Conservation (phyloP, 345 rosid species). For the Salix caprea region DNA sequence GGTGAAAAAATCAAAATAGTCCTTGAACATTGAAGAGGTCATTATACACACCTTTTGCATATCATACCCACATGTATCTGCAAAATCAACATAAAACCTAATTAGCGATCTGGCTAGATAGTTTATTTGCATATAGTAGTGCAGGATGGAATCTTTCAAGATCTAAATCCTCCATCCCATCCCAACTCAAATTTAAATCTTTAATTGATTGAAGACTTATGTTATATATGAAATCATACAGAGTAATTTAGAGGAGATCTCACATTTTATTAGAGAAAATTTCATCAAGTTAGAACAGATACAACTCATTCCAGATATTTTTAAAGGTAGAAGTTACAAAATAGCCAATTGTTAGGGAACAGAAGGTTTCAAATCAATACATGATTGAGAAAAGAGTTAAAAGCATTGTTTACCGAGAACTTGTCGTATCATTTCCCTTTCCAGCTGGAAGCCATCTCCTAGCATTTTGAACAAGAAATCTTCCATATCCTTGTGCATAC, state of each 20-base stretch:
- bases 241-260: not conserved
- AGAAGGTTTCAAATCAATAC: not conserved
- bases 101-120: constrained; percentile 19
- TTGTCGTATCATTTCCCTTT: constrained; percentile 25
- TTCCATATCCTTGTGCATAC: constrained; percentile 39
- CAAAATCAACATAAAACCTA: constrained; percentile 19
- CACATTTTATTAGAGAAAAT: not conserved
- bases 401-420: constrained; percentile 41
- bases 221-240: not conserved
- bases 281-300: not conserved
- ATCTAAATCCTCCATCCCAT: not conserved
- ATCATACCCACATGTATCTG: constrained; percentile 54
- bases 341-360: not conserved
- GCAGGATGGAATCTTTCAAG: not conserved
- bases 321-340: not conserved
- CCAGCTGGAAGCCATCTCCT: constrained; percentile 44
- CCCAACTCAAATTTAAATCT: not conserved
- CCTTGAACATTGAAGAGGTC: constrained; percentile 7
- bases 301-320: not conserved
- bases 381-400: not conserved
- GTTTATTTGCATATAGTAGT: not conserved
- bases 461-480: constrained; percentile 48
- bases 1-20: not conserved
- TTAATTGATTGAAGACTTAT: not conserved
- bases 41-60: constrained; percentile 42